phyloP scores from a whole-genome alignment of 257 asterid genomes.

The Petunia axillaris region DNA sequence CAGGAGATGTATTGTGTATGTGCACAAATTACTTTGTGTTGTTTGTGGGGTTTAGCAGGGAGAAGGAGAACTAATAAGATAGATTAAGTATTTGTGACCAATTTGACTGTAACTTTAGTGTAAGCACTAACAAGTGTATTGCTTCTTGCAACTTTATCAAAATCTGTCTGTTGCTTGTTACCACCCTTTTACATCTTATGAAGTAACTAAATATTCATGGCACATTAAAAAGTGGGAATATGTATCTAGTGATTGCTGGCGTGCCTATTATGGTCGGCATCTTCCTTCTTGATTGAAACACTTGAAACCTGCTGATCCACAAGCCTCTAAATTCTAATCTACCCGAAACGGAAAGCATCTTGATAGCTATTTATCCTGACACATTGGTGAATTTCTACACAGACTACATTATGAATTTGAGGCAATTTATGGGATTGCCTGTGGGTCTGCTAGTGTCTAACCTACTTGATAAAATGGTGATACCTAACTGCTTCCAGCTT shows the following conservation, averaged over 20 bases:
- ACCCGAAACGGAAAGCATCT: background rate
- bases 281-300: background rate
- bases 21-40: too few relatives aligned
- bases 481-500: background rate
- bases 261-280: background rate
- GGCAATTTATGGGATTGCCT: background rate
- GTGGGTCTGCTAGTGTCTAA: slow-evolving; percentile 1
- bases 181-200: slow-evolving; percentile 16
- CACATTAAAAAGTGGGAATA: background rate
- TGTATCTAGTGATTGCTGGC: background rate
- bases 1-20: background rate
- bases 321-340: background rate
- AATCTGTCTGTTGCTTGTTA: background rate
- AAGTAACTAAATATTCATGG: slow-evolving; percentile 9
- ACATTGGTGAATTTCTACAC: background rate
- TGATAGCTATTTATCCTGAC: background rate
- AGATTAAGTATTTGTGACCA: background rate
- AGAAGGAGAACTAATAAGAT: too few relatives aligned
- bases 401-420: background rate
- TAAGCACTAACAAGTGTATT: background rate
- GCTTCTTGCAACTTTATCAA: background rate
- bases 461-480: slow-evolving; percentile 5
- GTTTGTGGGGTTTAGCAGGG: too few relatives aligned
- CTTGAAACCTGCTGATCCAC: background rate
- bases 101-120: background rate